phyloP scores from a whole-genome alignment of 2,329 filamentous ascomycete genomes.

The Fusarium austroafricanum region DNA sequence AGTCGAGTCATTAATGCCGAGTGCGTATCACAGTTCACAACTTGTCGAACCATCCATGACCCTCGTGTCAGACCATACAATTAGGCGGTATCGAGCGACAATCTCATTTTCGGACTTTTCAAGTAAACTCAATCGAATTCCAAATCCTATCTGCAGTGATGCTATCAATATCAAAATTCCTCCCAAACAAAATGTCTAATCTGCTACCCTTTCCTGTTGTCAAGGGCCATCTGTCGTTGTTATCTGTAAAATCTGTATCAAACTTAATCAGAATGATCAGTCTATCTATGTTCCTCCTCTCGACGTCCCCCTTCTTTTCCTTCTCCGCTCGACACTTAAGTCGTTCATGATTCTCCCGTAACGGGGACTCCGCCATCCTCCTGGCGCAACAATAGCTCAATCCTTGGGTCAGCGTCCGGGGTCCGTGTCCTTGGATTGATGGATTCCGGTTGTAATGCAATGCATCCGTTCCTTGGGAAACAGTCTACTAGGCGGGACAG shows the following conservation, averaged over 20 bases:
- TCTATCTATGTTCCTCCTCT: conserved; percentile 21
- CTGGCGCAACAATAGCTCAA: conserved; percentile 25
- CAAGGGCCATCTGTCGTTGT: conserved; percentile 37
- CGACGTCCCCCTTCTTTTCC: conserved; percentile 20
- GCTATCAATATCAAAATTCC: conserved; percentile 25
- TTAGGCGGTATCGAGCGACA: too few species aligned
- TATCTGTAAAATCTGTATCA: conserved; percentile 35
- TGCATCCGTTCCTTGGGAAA: conserved; percentile 30
- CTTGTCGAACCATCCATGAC: conserved; percentile 1
- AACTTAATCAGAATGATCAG: conserved; percentile 31
- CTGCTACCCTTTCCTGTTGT: conserved; percentile 46
- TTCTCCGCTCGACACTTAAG: conserved; percentile 26
- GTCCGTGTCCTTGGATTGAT: conserved; percentile 29
- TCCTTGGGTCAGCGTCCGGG: conserved; percentile 29
- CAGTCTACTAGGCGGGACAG: conserved; percentile 31
- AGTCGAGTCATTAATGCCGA: neutral
- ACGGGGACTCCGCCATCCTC: conserved; percentile 29
- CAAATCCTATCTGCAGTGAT: neutral
- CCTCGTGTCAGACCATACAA: conserved; percentile 1
- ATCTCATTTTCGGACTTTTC: neutral
- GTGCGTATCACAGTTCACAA: neutral
- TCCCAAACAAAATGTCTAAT: conserved; percentile 40
- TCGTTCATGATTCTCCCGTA: conserved; percentile 23
- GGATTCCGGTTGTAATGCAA: conserved; percentile 37
- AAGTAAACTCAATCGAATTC: conserved; percentile 9